Base-by-base conservation (phyloP, 352 stramenopile genomes). In the Globisporangium lucens region DNA sequence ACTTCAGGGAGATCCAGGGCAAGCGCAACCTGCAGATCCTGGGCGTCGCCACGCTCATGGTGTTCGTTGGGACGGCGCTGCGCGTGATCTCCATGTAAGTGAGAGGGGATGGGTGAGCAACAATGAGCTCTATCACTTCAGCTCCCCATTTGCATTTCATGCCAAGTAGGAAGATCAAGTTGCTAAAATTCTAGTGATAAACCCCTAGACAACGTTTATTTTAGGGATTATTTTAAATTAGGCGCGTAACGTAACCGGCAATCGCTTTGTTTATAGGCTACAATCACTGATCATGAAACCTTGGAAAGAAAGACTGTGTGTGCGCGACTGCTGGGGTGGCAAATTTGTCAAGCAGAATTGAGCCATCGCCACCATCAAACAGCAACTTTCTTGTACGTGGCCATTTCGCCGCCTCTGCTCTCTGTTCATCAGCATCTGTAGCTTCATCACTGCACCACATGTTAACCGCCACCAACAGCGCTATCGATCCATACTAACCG, bases 1-100 rank as follows among this genome's bases (percentile, higher is more conserved):
- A 93, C 72, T 94, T 94, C 63, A 86, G 86, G 43, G 87, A 94
- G 69, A 93, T 94, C 61, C 79, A 92, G 72, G 87, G 87, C 36
- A 63, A 60, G 47, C 72, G 76, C 29, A 93, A 94, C 66, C 74
- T 89, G 20, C 46, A 74, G 55, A 86, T 82, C 13, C 73, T 94
- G n/a, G 78, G 72, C 0, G 33, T 88, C 27, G 86, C 80, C 2
- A 93, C 83, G 1, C 61, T 71, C 52, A 82, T 93, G 64, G 82
- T 94, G n/a, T 71, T 89, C 20, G 65, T 88, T 22, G 84, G 86
- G 29, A 94, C 84, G n/a, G 78, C 72, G 15, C 69, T 91, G 9
- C 86, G 86, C 20, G 82, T 89, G 47, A 66, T 90, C 52, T 89
- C 81, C 35, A 75, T 56, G 29, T 67, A 67, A 58, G 7, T 46